Base-by-base conservation (phyloP, 805 yeast genomes). In the Monosporozyma siamensis region DNA sequence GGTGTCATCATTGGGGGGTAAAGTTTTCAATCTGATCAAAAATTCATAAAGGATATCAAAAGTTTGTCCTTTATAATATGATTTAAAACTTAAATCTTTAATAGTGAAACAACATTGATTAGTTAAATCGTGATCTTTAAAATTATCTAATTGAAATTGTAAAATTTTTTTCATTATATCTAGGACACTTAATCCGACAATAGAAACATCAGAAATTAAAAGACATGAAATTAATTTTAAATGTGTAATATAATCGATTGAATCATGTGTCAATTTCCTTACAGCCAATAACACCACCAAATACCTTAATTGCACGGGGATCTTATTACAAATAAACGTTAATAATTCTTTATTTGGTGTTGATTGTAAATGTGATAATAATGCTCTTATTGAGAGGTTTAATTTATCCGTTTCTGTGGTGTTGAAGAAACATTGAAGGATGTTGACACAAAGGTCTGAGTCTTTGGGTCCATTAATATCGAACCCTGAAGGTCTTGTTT, bases 21-120 rank as follows among this genome's bases (percentile, higher is more conserved):
- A 22, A 6, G 58, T 59, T 38, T 60, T 62, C 26, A 67, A 45
- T 41, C 56, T 74, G 15, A 71, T 51, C 34, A 80, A 63, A 12
- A 88, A 66, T 45, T 83, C 95, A 23, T 77, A 74, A 15, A 88
- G 67, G 67, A 90, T 80, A 58, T 89, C 97, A 12, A 80, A 72
- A 4, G 82, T 76, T 60, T 92, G 98, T 50, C 87, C 94, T 46
- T 80, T 80, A 58, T 90, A 90, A 54, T 88, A 88, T 10, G 80
- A 74, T 58, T 88, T 95, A 2, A 77, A 72, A 1, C 88, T 78
- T 41, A 90, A 68, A 45, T 82, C 79, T 44, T 80, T 75, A 42
- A 89, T 74, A 21, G 88, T 75, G 18, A 65, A 65, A 1, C 78
- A 64, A 51, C 78, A 79, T 52, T 72, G 60, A 38, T 54, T 36